These are phyloP conservation scores for Ilex asprella DNA, from an alignment of 257 asterid genomes.

Conservation along the genomic window DNA sequence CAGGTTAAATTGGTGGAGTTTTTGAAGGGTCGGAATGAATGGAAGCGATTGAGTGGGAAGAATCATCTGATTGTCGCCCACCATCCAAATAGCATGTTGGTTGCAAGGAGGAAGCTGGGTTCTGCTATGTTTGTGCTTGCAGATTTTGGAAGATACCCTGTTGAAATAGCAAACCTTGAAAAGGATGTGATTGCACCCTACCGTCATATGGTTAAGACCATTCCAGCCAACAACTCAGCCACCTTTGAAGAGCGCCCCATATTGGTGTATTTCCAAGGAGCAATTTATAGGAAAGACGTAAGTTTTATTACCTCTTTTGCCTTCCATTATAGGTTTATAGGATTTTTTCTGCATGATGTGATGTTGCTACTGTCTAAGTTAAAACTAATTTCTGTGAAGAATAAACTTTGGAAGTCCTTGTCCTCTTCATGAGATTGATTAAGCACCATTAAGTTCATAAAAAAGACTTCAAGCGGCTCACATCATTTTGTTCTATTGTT, in stretches of 20 bases:
- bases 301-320: constrained; percentile 19
- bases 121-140: constrained; percentile 66
- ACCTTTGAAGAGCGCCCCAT: constrained; percentile 42
- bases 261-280: constrained; percentile 71
- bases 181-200: constrained; percentile 89
- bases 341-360: not conserved
- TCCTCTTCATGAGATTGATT: too few relatives aligned
- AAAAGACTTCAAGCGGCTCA: too few relatives aligned
- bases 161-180: constrained; percentile 45
- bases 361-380: not conserved
- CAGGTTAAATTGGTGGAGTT: constrained; percentile 56
- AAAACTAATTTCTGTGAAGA: too few relatives aligned
- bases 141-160: constrained; percentile 71
- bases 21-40: constrained; percentile 44
- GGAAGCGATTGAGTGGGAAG: constrained; percentile 51
- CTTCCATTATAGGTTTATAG: not conserved
- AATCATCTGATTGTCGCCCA: constrained; percentile 71
- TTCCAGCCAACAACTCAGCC: constrained; percentile 28
- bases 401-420: too few relatives aligned
- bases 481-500: too few relatives aligned
- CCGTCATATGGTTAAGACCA: constrained; percentile 63
- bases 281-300: constrained; percentile 73
- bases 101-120: constrained; percentile 49
- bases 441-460: too few relatives aligned
- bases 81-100: constrained; percentile 72